Base-by-base conservation (phyloP, 2,329 filamentous ascomycete species). In the Colletotrichum sp. region DNA sequence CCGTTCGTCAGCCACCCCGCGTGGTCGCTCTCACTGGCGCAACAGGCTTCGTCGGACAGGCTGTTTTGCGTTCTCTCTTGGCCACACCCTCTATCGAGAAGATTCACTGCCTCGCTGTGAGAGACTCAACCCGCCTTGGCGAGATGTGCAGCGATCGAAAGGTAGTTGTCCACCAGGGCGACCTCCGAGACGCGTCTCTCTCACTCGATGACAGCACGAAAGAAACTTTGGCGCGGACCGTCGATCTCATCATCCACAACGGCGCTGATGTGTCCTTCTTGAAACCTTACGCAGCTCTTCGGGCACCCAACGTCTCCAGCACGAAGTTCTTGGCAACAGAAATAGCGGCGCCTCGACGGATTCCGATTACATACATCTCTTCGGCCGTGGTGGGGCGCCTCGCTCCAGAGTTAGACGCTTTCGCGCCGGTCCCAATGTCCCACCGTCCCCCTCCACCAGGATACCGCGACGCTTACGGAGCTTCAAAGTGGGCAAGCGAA, bases 171-270 rank as follows among this genome's bases (percentile, higher is more conserved):
- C 78, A 87, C 75, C n/a, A 64, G 0, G 88, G 87, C 13, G 82
- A 86, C 76, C 82, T 89, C 2, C 74, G 76, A 0, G 59, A 65
- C 3, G 81, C 82, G 1, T 74, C 48, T 5, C 81, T 89, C 3
- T 87, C 87, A 0, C 82, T 90, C 5, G 78, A 77, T 3, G 72
- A 83, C 16, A 58, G 34, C 2, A 43, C 34, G 3, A 55, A 13
- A 16, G 34, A 32, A 34, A 9, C 8, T 16, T 12, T 26, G 7
- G 66, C 71, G 7, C 26, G 21, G 12, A 64, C 78, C 5, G 82
- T 81, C 2, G 83, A 88, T 76, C 78, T 88, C 5, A 87, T 93
- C 67, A 87, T 94, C 26, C 91, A 89, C 78, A 83, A 82, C 58
- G 86, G 85, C 14, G 86, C 85, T 13, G 81, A 84, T 63, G 78